Base-by-base conservation (phyloP, 495 filamentous ascomycete genomes). In the Hyaloscypha finlandica region DNA sequence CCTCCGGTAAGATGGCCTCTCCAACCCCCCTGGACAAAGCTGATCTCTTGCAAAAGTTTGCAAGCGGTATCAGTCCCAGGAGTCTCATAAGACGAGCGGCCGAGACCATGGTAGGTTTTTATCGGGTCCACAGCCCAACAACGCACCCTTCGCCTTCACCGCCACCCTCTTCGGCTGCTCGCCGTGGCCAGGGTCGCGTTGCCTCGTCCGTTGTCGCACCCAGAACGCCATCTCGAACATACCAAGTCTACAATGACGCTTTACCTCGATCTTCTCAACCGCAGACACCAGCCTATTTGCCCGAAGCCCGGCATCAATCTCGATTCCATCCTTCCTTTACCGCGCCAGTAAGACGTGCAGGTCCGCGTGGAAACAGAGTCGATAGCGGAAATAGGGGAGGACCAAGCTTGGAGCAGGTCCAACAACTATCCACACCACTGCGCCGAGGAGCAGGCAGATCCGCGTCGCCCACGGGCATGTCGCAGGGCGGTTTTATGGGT, bases 221-320 rank as follows among this genome's bases (percentile, higher is more conserved):
- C 37, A 37, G 58, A 37, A 75, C 74, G 19, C 63, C 68, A 33
- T 66, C 63, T 25, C 60, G 65, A 59, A 31, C 8, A n/a, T 67
- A 69, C 31, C 71, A 71, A n/a, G 72, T 86, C 32, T 88, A 87
- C 70, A 77, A 85, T 68, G 85, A 88, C 66, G 70, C 69, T 39
- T 65, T 84, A 55, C 78, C 84, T 9, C 76, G 82, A 30, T 75
- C 74, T 3, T 76, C 75, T 3, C 85, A 88, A 68, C 85, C 85
- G 20, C 83, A 83, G 64, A 88, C 85, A 9, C 84, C 85, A 8
- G 76, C 77, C 37, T 79, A 84, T 60, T 74, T 88, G 12, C 81
- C 83, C 3, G 82, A 84, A 71, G 73, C 81, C 30, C 77, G 81
- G 12, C 82, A 82, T 59, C 80, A 74, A 57, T 83, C 81, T 55